Base-by-base conservation (phyloP, 495 filamentous ascomycete species). In the Jackrogersella minutella region DNA sequence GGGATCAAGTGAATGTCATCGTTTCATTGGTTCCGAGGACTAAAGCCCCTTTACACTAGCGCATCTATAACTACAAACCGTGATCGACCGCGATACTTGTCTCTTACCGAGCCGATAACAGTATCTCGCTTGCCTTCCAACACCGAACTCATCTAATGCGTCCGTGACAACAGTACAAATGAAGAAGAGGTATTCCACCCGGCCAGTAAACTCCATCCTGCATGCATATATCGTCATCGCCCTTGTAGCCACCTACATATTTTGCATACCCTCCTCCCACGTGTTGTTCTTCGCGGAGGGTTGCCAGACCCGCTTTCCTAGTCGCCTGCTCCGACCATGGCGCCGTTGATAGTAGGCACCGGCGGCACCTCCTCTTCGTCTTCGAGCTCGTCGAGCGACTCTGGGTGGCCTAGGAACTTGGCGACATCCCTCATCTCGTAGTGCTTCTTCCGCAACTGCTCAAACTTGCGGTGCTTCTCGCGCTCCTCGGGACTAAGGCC, bases 351-450 rank as follows among this genome's bases (percentile, higher is more conserved):
- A 14, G 58, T 68, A 30, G 79, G 79, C 59, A 67, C 57, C 43
- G 52, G 59, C 0, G 73, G 73, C 6, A 40, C 58, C 13, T 75
- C 76, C 52, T 82, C 80, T 33, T 84, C 81, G 9, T 84, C 83
- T 47, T 83, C 83, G 47, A 81, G 64, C 10, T 80, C 79, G 5
- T 78, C 79, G 17, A 86, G 52, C 0, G 80, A 73, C 68, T 88
- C 86, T 2, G 85, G 85, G 55, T 88, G 86, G 9, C 93, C 95
- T 62, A 99, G 84, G 56, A 98, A 78, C 69, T 89, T 85, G 66
- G 93, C 96, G 19, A 98, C 92, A 73, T 95, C 90, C 82, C 86
- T 93, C 96, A 99, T 98, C 82, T 98, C 96, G 76, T 99, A 99
- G 76, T 99, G 95, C 79, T 86, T 92, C 86, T 93, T 97, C 75